Percentiles rank a stretch among this genome's conserved stretches.
Evolutionary conservation across 1,284 basidiomycete species (phyloP).

Genomic region (Testicularia cyperi): DNA sequence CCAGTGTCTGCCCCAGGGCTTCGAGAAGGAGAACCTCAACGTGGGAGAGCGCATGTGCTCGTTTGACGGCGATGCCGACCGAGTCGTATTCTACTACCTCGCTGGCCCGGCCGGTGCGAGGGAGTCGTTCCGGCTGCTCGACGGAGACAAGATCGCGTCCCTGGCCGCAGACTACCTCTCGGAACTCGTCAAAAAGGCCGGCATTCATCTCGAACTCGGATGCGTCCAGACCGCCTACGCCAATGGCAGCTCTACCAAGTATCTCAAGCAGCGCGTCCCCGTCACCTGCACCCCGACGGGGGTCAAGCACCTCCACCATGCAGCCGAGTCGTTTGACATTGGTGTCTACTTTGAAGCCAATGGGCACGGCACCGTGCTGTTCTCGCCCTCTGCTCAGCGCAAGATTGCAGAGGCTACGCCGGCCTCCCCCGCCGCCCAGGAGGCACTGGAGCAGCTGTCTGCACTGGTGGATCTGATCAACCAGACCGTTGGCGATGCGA

Average conservation of each 20-base stretch:
- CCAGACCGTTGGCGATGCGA: conserved; percentile 95
- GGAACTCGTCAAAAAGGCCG: conserved; percentile 71
- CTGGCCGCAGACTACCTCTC: conserved; percentile 90
- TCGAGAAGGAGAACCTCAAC: conserved; percentile 46
- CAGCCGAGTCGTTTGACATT: conserved; percentile 87
- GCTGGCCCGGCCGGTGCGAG: conserved; percentile 66
- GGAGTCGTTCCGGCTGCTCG: conserved; percentile 80
- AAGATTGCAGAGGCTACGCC: conserved; percentile 69
- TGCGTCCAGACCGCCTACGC: conserved; percentile 99
- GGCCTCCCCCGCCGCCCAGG: conserved; percentile 75
- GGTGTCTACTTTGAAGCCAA: conserved; percentile 99
- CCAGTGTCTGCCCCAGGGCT: conserved; percentile 52
- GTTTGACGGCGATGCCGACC: conserved; percentile 95
- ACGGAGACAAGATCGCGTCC: conserved; percentile 97
- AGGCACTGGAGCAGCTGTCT: conserved; percentile 61
- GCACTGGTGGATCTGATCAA: conserved; percentile 84
- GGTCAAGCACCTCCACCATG: conserved; percentile 97
- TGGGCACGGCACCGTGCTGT: conserved; percentile 95
- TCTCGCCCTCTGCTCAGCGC: conserved; percentile 66
- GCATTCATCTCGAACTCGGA: conserved; percentile 52
- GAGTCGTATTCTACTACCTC: conserved; percentile 88
- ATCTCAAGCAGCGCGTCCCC: conserved; percentile 69
- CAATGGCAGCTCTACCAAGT: conserved; percentile 94
- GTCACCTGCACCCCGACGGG: conserved; percentile 95
- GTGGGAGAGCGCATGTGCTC: conserved; percentile 79